A percentile compares a stretch with the other conserved stretches of the same genome.
These are phyloP conservation scores for Paramecium primaurelia DNA, from an alignment of 73 alveolate genomes.

Conservation along the genomic window DNA sequence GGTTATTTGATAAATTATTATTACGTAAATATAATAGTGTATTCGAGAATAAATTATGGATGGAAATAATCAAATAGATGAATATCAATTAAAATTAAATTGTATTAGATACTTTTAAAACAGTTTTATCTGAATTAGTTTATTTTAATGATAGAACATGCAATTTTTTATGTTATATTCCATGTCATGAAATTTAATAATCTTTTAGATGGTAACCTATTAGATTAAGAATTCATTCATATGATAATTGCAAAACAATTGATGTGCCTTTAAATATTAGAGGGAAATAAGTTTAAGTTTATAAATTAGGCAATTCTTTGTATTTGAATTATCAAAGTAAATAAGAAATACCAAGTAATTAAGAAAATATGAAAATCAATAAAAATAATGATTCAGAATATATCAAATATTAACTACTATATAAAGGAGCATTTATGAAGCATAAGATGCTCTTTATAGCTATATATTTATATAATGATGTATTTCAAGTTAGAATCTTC, in stretches of 20 bases:
- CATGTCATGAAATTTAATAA: background rate
- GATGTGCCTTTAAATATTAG: conserved; percentile 13
- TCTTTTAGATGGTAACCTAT: conserved; percentile 38
- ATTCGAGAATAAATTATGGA: conserved; percentile 18
- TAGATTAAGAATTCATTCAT: conserved; percentile 2
- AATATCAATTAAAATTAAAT: background rate
- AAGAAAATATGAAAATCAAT: background rate
- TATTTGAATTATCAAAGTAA: background rate
- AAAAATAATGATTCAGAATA: background rate
- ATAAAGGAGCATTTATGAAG: conserved; percentile 23
- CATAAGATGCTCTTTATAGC: background rate
- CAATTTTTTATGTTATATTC: background rate
- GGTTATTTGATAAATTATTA: background rate
- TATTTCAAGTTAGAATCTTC: background rate
- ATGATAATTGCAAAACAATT: background rate
- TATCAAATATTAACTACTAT: background rate
- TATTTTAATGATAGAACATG: background rate
- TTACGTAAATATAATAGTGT: background rate
- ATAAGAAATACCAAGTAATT: background rate
- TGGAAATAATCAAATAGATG: background rate
- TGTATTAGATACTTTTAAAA: background rate
- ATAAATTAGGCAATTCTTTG: background rate
- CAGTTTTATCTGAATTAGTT: background rate
- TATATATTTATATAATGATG: background rate
- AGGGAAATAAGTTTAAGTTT: background rate